A percentile compares a stretch with the other conserved stretches of the same genome.
Conservation (phyloP, 352 stramenopile species). For the Globisporangium polare region DNA sequence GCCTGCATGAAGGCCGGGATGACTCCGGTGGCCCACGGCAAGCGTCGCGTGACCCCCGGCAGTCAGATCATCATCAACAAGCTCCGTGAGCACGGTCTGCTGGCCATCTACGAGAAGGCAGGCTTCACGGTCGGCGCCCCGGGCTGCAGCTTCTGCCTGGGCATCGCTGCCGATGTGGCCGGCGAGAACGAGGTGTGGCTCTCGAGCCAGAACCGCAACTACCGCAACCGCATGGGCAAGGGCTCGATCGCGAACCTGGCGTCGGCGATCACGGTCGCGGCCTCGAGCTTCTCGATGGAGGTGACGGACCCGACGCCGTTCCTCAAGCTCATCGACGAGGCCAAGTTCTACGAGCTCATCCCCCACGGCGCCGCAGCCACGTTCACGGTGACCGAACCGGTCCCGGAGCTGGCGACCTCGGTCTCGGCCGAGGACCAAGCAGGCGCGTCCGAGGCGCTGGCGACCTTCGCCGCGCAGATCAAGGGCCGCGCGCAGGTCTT, state of each 20-base stretch:
- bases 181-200: constrained; percentile 84
- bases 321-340: constrained; percentile 66
- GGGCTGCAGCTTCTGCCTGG: constrained; percentile 79
- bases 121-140: constrained; percentile 75
- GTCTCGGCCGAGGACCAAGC: constrained; percentile 22
- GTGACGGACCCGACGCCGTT: constrained; percentile 75
- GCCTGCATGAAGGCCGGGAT: constrained; percentile 68
- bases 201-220: constrained; percentile 83
- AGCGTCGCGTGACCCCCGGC: constrained; percentile 76
- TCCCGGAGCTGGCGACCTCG: constrained; percentile 41
- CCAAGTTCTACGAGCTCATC: constrained; percentile 60
- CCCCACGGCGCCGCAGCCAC: constrained; percentile 40
- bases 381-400: constrained; percentile 42
- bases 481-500: constrained; percentile 76
- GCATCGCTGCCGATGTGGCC: constrained; percentile 78
- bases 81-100: constrained; percentile 67
- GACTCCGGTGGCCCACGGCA: constrained; percentile 45
- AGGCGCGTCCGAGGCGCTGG: constrained; percentile 21
- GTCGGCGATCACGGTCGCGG: constrained; percentile 75
- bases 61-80: constrained; percentile 80
- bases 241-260: constrained; percentile 79
- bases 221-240: constrained; percentile 84
- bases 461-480: constrained; percentile 50
- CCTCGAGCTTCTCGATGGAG: constrained; percentile 80
- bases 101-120: constrained; percentile 77